phyloP scores from a whole-genome alignment of 2,329 filamentous ascomycete species.

The Lojkania enalia region DNA sequence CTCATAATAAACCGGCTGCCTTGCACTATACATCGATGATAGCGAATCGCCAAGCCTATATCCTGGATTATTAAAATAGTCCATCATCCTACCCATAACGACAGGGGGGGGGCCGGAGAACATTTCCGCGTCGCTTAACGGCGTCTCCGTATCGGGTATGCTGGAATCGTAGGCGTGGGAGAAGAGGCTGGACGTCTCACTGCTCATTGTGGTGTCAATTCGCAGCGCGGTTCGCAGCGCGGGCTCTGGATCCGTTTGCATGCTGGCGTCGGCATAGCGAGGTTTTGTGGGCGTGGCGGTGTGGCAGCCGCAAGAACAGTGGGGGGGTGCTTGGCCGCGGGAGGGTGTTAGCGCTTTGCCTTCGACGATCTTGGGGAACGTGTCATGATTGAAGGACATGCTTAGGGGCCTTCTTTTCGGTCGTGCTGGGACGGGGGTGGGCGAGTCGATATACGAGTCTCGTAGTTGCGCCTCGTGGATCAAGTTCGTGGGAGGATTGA shows the following conservation, averaged over 20 bases:
- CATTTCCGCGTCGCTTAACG: slow-evolving; percentile 12
- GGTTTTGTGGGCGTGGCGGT: slow-evolving; percentile 3
- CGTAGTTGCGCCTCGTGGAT: not conserved
- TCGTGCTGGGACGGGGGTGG: slow-evolving; percentile 3
- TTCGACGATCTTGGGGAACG: slow-evolving; percentile 21
- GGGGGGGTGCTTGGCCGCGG: not conserved
- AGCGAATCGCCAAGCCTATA: slow-evolving; percentile 40
- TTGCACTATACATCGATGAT: slow-evolving; percentile 20
- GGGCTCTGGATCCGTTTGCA: slow-evolving; percentile 27
- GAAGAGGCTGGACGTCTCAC: slow-evolving; percentile 8
- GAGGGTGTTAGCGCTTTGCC: slow-evolving; percentile 9
- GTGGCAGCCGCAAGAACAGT: slow-evolving; percentile 24
- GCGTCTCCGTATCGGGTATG: slow-evolving; percentile 19
- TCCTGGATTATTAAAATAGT: slow-evolving; percentile 37
- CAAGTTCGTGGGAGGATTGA: not conserved
- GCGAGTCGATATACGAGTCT: slow-evolving; percentile 1
- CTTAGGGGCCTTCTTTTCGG: slow-evolving; percentile 15
- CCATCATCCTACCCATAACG: slow-evolving; percentile 37
- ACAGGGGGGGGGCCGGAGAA: slow-evolving; percentile 15
- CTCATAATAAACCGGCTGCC: slow-evolving; percentile 18
- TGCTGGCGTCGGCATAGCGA: slow-evolving; percentile 24
- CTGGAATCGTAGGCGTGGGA: slow-evolving; percentile 16
- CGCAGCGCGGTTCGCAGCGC: slow-evolving; percentile 11
- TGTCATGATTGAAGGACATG: slow-evolving; percentile 20
- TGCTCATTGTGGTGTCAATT: slow-evolving; percentile 15